Conservation (phyloP, 148 eudicot genomes). For the Spergularia bocconei region DNA sequence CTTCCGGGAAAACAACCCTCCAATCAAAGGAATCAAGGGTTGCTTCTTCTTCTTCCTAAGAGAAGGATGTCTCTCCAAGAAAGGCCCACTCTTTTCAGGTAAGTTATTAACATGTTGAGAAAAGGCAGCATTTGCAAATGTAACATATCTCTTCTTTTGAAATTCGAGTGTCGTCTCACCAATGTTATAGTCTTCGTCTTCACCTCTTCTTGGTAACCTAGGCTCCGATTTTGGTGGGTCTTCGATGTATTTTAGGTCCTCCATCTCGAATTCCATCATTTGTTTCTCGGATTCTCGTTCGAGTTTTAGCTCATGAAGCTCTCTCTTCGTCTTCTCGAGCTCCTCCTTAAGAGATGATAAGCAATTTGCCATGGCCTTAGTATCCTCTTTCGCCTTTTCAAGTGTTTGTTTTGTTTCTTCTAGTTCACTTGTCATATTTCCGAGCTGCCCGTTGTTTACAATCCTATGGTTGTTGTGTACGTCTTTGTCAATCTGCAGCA, state of each 20-base stretch:
- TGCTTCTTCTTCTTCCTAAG: conserved; percentile 69
- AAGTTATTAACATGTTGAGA: conserved; percentile 29
- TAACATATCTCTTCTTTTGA: conserved; percentile 71
- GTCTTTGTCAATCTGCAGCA: conserved; percentile 35
- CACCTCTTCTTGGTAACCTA: conserved; percentile 13
- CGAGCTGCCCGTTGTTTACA: conserved; percentile 13
- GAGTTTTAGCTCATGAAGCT: conserved; percentile 56
- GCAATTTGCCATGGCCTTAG: conserved; percentile 51
- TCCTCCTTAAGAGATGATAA: conserved; percentile 59
- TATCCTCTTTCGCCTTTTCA: conserved; percentile 55
- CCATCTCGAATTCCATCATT: conserved; percentile 35
- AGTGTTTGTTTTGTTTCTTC: conserved; percentile 75
- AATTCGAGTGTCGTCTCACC: conserved; percentile 31
- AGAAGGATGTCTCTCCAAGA: conserved; percentile 69
- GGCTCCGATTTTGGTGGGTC: conserved; percentile 28
- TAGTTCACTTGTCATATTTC: conserved; percentile 38
- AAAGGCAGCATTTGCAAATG: conserved; percentile 57
- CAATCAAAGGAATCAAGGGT: conserved; percentile 60
- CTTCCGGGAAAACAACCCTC: conserved; percentile 60
- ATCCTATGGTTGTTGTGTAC: conserved; percentile 16
- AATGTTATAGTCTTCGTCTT: conserved; percentile 13
- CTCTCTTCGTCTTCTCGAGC: conserved; percentile 64
- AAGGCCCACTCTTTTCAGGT: conserved; percentile 33
- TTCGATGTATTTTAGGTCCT: conserved; percentile 56
- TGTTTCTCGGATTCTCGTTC: conserved; percentile 42